These are phyloP conservation scores for Starmerella powellii DNA, from an alignment of 805 yeast species.

Conservation along the genomic window DNA sequence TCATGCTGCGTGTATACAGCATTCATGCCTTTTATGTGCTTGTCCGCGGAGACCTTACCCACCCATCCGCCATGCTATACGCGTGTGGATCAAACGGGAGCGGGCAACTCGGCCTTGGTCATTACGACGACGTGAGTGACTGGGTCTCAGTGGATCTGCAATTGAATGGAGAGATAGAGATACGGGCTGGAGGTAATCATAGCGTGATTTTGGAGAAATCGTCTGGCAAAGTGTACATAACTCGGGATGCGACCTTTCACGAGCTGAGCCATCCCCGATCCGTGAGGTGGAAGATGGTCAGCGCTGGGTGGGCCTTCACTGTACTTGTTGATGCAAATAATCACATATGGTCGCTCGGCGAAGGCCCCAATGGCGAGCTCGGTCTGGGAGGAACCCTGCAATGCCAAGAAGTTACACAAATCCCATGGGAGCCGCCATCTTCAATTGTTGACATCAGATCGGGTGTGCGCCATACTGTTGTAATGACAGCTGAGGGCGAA, in stretches of 20 bases:
- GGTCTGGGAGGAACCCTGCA: conserved; percentile 36
- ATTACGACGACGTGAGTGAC: conserved; percentile 38
- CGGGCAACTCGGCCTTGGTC: conserved; percentile 55
- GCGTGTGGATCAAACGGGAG: conserved; percentile 80
- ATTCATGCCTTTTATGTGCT: not conserved
- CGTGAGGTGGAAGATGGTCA: conserved; percentile 35
- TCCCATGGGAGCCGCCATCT: conserved; percentile 16
- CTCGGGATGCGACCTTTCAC: not conserved
- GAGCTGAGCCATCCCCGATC: conserved; percentile 20
- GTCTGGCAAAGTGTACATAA: conserved; percentile 38
- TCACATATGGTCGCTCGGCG: conserved; percentile 44
- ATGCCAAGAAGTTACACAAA: not conserved
- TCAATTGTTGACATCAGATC: conserved; percentile 20
- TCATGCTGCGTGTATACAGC: too few species aligned
- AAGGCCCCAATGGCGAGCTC: conserved; percentile 62
- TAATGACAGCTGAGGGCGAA: conserved; percentile 30
- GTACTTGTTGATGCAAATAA: conserved; percentile 36
- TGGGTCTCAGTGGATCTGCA: conserved; percentile 23
- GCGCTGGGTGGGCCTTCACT: conserved; percentile 76
- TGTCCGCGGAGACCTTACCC: not conserved
- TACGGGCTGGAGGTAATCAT: conserved; percentile 82
- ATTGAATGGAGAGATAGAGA: conserved; percentile 3
- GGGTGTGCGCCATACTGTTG: conserved; percentile 29
- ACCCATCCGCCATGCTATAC: conserved; percentile 19
- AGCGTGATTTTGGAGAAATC: conserved; percentile 43